Base-by-base conservation (phyloP, 345 rosid species). In the Laguncularia racemosa region DNA sequence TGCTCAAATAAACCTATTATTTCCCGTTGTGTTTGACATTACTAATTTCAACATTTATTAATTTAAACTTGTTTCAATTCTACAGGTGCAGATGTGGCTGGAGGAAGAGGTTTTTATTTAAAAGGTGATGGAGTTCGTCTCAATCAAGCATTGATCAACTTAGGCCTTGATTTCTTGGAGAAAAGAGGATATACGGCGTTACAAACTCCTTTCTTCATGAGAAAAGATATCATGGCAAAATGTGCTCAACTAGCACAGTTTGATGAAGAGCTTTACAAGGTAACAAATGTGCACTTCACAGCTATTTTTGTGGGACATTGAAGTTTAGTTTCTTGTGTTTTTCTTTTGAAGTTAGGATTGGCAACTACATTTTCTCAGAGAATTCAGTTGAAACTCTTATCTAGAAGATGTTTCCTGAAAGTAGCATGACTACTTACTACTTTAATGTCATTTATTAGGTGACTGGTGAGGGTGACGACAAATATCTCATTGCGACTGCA, bases 211-310 rank as follows among this genome's bases (percentile, higher is more conserved):
- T 89, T 80, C 79, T 81, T 92, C 67, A 89, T 84, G 93, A 83
- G 87, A 65, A 86, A 89, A 74, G 98, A 92, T 18, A 74, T 86
- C 62, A 89, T 92, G 97, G 91, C 87, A 51, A 89, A 81, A 73
- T 92, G 93, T 64, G 98, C 98, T 59, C 96, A 92, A 53, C 57
- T 92, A 68, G 83, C 91, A 15, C 96, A 89, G 67, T 89, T 92
- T 47, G 98, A 92, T 57, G 95, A 92, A 72, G 91, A 92, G 58
- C 95, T 92, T 52, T 92, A 89, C 87, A 86, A 92, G 93, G 98
- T 86, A 59, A 45, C 13, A 21, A 16, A 16, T 43, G 43, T 45
- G 38, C 44, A 16, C 21, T 23, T 14, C 18, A 55, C 43, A 48
- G 51, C 17, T 16, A 44, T 54, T 47, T n/a, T 16, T 53, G 16